Base-by-base conservation (phyloP, 805 yeast genomes). In the Komagataella ulmi region DNA sequence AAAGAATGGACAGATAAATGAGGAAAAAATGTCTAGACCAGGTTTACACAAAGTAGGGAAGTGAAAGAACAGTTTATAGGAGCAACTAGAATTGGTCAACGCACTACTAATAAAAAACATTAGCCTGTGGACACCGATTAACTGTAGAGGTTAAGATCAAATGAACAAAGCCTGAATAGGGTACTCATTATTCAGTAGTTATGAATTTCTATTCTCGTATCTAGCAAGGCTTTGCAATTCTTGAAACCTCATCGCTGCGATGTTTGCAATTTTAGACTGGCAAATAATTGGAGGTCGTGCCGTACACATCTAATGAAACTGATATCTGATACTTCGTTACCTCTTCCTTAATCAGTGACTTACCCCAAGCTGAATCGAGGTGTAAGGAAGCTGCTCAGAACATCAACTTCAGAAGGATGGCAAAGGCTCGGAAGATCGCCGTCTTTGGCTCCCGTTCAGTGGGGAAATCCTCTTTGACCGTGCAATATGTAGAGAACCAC, bases 391-490 rank as follows among this genome's bases (percentile, higher is more conserved):
- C 40, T 30, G n/a, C 40, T 30, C 40, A 30, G 14, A 30, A 30
- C n/a, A 30, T 30, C 40, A 30, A 30, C 40, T 7, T 30, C 40
- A 30, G 14, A 30, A 30, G 40, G 40, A 30, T 30, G 40, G 40
- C 40, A 10, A 30, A 30, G 56, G 79, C 86, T 36, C 74, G 95
- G 54, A 87, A 85, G 63, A 75, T 89, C 52, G 95, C 95, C 12
- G 84, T 89, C 17, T 88, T 88, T 18, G 97, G 97, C 46, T 81
- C 93, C 17, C 74, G 95, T 50, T 85, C 90, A 44, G 96, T 88
- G 21, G 96, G 95, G 1, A 83, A 89, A 67, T 87, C 95, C 30
- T 83, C 96, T 1, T 70, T 88, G 70, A 83, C 89, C 1, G 88
- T 87, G 8, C 81, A 88, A 58, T 89, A 81, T 64, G 91, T 85